Conservation (phyloP, 2,329 filamentous ascomycete species). For the Trichoderma hamatum region DNA sequence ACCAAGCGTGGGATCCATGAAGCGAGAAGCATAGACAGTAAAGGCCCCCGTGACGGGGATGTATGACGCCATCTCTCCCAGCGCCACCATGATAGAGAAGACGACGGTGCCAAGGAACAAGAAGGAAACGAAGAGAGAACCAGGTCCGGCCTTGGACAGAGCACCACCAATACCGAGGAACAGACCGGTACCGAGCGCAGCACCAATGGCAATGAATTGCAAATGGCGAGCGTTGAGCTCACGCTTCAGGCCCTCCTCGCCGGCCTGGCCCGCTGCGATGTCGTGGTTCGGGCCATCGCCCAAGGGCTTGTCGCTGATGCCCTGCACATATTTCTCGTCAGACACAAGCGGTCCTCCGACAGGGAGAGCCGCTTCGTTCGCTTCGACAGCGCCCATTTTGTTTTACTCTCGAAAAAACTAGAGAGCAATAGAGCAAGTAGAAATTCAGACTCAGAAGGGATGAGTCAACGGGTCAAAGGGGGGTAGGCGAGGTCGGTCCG, state of each 20-base stretch:
- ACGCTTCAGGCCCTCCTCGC: slow-evolving; percentile 44
- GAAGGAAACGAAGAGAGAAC: slow-evolving; percentile 68
- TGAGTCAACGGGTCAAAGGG: background rate
- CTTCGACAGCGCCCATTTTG: slow-evolving; percentile 26
- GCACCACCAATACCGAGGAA: slow-evolving; percentile 70
- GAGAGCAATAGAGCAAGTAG: background rate
- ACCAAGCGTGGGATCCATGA: slow-evolving; percentile 71
- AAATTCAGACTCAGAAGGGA: background rate
- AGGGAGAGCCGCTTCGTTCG: slow-evolving; percentile 9
- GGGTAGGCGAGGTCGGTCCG: background rate
- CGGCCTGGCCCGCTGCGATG: slow-evolving; percentile 41
- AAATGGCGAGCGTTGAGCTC: slow-evolving; percentile 47
- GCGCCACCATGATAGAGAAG: slow-evolving; percentile 72
- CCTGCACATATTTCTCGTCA: slow-evolving; percentile 37
- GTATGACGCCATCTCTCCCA: slow-evolving; percentile 76
- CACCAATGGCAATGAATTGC: slow-evolving; percentile 57
- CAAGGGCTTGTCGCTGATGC: slow-evolving; percentile 36
- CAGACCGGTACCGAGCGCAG: slow-evolving; percentile 72
- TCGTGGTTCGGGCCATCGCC: slow-evolving; percentile 32
- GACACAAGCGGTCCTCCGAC: slow-evolving; percentile 25
- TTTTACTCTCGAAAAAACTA: background rate
- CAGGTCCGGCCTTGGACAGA: slow-evolving; percentile 65
- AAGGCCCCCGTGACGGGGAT: slow-evolving; percentile 78
- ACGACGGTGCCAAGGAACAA: slow-evolving; percentile 71
- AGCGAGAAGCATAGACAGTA: slow-evolving; percentile 74